Conservation (phyloP, 768 basidiomycete genomes). For the Tubosaeta brunneosetosa region DNA sequence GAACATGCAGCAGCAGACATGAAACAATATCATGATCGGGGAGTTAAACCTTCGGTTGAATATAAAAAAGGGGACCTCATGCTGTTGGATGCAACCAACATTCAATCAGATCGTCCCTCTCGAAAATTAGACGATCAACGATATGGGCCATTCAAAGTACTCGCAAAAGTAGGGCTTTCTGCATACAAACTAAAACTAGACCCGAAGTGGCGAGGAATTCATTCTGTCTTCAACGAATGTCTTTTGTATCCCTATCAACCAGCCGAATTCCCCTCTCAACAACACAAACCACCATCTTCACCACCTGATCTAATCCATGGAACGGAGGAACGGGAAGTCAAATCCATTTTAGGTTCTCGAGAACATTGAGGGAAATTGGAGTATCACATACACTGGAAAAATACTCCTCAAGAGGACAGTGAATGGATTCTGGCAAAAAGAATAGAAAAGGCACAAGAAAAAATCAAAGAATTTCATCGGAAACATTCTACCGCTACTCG, state of each 20-base stretch:
- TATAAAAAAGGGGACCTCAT: not conserved
- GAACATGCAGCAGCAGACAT: not conserved
- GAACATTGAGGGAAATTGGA: not conserved
- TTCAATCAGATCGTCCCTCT: not conserved
- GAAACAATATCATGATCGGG: not conserved
- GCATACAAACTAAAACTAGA: not conserved
- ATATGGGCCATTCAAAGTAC: not conserved
- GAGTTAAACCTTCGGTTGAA: accelerated
- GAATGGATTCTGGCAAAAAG: not conserved
- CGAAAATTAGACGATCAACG: not conserved
- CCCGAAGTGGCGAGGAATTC: not conserved
- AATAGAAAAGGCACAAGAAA: not conserved
- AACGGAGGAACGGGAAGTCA: not conserved
- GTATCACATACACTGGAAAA: not conserved
- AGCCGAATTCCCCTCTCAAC: not conserved
- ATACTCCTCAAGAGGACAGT: not conserved
- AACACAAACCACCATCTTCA: not conserved
- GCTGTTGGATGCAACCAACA: not conserved
- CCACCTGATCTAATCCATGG: not conserved
- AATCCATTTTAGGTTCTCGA: not conserved
- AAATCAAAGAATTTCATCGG: not conserved
- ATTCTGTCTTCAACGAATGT: not conserved
- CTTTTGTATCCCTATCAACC: not conserved
- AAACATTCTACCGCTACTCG: not conserved
- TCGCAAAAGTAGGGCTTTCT: not conserved